Conservation (phyloP, 2,329 filamentous ascomycete genomes). For the Penicillium sp. region DNA sequence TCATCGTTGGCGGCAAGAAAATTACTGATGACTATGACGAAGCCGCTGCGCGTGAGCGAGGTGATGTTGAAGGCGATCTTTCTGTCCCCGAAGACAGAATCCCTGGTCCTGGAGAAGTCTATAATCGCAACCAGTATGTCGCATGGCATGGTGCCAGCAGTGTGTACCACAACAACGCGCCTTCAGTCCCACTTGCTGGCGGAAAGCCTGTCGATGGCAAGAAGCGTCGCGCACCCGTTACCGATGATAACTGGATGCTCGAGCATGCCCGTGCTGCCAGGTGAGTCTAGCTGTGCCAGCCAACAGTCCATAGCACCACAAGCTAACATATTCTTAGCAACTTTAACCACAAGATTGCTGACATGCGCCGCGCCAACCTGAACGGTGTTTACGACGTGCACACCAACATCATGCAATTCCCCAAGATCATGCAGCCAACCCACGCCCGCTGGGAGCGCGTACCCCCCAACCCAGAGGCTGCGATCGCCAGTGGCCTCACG, state of each 20-base stretch:
- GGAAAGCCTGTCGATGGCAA: conserved; percentile 76
- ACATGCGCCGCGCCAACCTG: conserved; percentile 67
- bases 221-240: conserved; percentile 83
- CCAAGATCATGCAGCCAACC: conserved; percentile 84
- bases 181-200: conserved; percentile 71
- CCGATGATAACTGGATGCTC: conserved; percentile 93
- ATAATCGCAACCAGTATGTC: conserved; percentile 98
- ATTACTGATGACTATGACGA: conserved; percentile 90
- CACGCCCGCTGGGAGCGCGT: conserved; percentile 80
- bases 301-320: neutral
- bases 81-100: conserved; percentile 86
- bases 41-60: conserved; percentile 70
- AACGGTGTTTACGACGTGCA: conserved; percentile 88
- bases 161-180: conserved; percentile 84
- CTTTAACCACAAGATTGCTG: conserved; percentile 77
- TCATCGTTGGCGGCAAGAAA: conserved; percentile 85
- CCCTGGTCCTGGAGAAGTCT: conserved; percentile 74
- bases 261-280: conserved; percentile 91
- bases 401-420: conserved; percentile 89
- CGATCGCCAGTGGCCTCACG: conserved; percentile 29
- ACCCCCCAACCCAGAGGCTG: conserved; percentile 41
- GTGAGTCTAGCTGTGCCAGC: conserved; percentile 52
- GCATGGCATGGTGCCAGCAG: conserved; percentile 97
- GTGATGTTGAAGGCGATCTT: conserved; percentile 81
- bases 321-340: conserved; percentile 56